Evolutionary conservation across 352 stramenopile species (phyloP), one percentile per base, ranked within the genome.

Genomic region (Discostella stelligera): DNA sequence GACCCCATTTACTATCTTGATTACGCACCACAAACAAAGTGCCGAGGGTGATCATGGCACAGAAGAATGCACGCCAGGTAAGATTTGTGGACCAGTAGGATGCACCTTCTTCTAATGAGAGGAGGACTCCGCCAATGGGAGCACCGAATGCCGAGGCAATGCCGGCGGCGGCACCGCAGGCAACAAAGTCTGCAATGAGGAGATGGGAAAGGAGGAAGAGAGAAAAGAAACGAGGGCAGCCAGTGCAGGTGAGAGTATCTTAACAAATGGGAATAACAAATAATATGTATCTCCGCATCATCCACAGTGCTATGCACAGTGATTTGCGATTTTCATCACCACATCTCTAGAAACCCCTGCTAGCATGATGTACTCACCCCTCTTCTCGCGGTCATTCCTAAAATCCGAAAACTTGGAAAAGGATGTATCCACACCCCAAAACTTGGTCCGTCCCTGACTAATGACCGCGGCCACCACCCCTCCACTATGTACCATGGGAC

Each of bases 61-160:
- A 98, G 77, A 98, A 98, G 74, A 98, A 98, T 9, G 94, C 96
- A 56, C 96, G 89, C 97, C 97, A 99, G 20, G 97, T 99, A 11
- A 99, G 90, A 71, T 97, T 97, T 56, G 98, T 97, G 56, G 96
- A 96, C 97, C 96, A 99, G 85, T 98, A 99, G 13, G 94, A 98
- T 4, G 96, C 95, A 48, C 96, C 88, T 88, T 99, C 97, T 83
- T 99, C 97, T 7, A 99, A 80, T 11, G 94, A 95, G 68, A 99
- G 99, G 13, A 99, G 71, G 50, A 99, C 96, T 55, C 97, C 97
- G 53, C 97, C 97, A 65, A 99, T 98, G 0, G 97, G 97, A 9
- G 97, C 96, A 20, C 95, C 95, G 69, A 99, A 99, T 5, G 97
- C 97, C 2, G 97, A 96, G 2, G 95, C 95, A 0, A 99, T 97